These are phyloP conservation scores for Suaeda aralocaspica DNA, from an alignment of 148 eudicot genomes.

Conservation along the genomic window DNA sequence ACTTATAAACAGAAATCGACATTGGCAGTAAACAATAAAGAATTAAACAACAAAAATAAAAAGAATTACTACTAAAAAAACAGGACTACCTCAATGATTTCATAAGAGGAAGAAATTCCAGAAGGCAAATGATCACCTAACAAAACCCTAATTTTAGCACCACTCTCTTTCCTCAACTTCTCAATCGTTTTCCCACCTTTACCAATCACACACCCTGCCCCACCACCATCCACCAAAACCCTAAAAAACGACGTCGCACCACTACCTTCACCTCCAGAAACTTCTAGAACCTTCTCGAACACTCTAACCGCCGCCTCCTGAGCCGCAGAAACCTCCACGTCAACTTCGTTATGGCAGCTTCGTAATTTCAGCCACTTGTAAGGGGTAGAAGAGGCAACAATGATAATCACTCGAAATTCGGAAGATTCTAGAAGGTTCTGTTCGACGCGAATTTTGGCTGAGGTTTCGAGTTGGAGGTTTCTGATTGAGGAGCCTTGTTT, in stretches of 20 bases:
- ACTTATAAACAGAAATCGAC: too few species aligned
- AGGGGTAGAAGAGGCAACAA: slow-evolving; percentile 27
- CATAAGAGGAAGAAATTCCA: slow-evolving; percentile 37
- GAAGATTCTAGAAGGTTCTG: slow-evolving; percentile 30
- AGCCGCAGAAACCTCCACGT: slow-evolving; percentile 44
- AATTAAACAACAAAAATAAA: too few species aligned
- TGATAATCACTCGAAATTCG: slow-evolving; percentile 46
- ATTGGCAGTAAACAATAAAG: too few species aligned
- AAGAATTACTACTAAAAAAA: background rate
- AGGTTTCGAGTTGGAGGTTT: slow-evolving; percentile 49
- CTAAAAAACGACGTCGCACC: slow-evolving; percentile 40
- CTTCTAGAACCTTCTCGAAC: slow-evolving; percentile 67
- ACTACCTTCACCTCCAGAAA: slow-evolving; percentile 65
- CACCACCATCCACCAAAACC: slow-evolving; percentile 40
- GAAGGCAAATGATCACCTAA: slow-evolving; percentile 31
- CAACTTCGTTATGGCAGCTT: background rate
- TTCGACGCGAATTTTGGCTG: slow-evolving; percentile 51
- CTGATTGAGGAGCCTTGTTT: slow-evolving; percentile 61
- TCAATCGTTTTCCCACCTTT: slow-evolving; percentile 62
- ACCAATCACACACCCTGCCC: slow-evolving; percentile 67
- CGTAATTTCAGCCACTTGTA: slow-evolving; percentile 25
- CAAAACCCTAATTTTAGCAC: slow-evolving; percentile 66
- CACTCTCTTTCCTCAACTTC: slow-evolving; percentile 59
- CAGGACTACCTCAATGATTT: slow-evolving; percentile 21
- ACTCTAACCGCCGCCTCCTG: slow-evolving; percentile 70